phyloP scores from a whole-genome alignment of 2,329 filamentous ascomycete species.

The Monilinia laxa region DNA sequence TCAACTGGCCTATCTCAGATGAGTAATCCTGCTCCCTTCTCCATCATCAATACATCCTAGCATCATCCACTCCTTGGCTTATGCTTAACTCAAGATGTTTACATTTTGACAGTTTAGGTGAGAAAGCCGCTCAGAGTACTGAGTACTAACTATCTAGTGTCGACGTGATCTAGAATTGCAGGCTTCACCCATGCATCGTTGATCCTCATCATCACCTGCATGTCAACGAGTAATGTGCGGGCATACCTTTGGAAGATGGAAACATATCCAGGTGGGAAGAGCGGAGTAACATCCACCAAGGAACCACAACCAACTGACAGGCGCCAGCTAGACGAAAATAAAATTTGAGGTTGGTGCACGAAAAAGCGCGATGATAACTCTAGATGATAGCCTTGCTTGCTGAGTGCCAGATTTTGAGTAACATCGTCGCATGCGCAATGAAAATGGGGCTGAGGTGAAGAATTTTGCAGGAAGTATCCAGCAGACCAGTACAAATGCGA shows the following conservation, averaged over 20 bases:
- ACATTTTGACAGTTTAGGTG: slow-evolving; percentile 17
- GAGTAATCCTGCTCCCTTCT: slow-evolving; percentile 7
- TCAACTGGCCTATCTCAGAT: slow-evolving; percentile 16
- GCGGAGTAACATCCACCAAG: slow-evolving; percentile 9
- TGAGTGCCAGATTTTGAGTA: slow-evolving; percentile 1
- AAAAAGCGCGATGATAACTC: not conserved
- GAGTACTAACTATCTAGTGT: not conserved
- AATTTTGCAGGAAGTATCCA: slow-evolving; percentile 20
- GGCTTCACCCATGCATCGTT: slow-evolving; percentile 21
- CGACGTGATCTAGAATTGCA: slow-evolving; percentile 14
- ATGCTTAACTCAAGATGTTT: slow-evolving; percentile 19
- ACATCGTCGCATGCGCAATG: slow-evolving; percentile 18
- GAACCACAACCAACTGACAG: slow-evolving; percentile 7
- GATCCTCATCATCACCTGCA: slow-evolving; percentile 23
- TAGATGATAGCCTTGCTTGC: slow-evolving; percentile 10
- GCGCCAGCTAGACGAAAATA: slow-evolving; percentile 15
- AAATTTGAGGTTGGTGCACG: not conserved
- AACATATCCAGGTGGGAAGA: slow-evolving; percentile 9
- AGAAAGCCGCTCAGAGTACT: slow-evolving; percentile 13
- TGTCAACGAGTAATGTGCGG: slow-evolving; percentile 24
- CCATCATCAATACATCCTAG: slow-evolving; percentile 21
- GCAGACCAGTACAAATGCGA: slow-evolving; percentile 11
- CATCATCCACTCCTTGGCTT: slow-evolving; percentile 20
- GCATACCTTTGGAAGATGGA: slow-evolving; percentile 7
- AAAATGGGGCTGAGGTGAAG: slow-evolving; percentile 18